phyloP scores from a whole-genome alignment of 306 rosid species.

The Citrullus colocynthis region DNA sequence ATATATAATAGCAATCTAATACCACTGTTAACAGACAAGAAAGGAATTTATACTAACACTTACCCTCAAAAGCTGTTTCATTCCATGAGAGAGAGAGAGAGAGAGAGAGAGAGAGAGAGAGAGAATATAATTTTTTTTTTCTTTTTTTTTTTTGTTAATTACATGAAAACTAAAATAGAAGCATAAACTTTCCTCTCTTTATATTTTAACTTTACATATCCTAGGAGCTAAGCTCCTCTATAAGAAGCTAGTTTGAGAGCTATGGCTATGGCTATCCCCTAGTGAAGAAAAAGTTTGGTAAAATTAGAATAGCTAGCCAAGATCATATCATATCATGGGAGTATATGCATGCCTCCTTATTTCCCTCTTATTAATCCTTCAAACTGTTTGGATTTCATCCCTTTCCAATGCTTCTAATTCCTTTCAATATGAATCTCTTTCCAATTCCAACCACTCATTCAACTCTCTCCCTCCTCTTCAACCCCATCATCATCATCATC shows the following conservation, averaged over 20 bases:
- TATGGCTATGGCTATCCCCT: neutral
- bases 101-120: neutral
- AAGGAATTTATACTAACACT: neutral
- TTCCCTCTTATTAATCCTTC: neutral
- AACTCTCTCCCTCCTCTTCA: neutral
- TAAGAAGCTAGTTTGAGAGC: neutral
- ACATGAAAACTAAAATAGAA: neutral
- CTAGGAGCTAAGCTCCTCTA: neutral
- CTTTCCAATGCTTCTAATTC: neutral
- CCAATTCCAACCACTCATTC: neutral
- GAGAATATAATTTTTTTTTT: neutral
- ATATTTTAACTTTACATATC: neutral
- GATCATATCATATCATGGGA: neutral
- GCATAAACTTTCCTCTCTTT: neutral
- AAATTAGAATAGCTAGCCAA: no score
- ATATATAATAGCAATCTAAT: neutral
- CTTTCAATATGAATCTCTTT: neutral
- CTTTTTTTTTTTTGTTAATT: no score
- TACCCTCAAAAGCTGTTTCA: neutral
- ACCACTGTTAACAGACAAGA: neutral
- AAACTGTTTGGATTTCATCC: neutral
- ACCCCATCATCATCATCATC: neutral
- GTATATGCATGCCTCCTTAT: slow-evolving; percentile 1
- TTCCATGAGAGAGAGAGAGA: neutral
- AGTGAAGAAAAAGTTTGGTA: neutral